Base-by-base conservation (phyloP, 1,284 basidiomycete genomes). In the Apiotrichum gracile region DNA sequence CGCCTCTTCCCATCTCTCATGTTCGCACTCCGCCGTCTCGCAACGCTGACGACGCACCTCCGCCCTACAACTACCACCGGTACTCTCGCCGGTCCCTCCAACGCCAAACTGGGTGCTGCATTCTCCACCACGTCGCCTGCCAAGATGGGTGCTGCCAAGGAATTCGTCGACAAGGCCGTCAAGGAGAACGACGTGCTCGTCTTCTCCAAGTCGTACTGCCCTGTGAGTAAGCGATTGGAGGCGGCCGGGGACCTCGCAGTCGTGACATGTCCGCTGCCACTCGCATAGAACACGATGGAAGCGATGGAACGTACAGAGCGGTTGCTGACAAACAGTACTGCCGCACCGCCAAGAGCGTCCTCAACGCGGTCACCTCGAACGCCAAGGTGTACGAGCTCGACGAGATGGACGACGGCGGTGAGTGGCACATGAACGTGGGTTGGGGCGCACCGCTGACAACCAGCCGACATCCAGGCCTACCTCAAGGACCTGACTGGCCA, bases 201-300 rank as follows among this genome's bases (percentile, higher is more conserved):
- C 31, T 74, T 72, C 58, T 65, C 65, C 58, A 76, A 76, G 64
- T 60, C 64, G 29, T 75, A 70, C 62, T 76, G 74, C 60, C 71
- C 72, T 46, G 74, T 76, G 55, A 63, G 74, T 69, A 21, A 22
- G 7, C 8, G 3, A 19, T 10, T 10, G n/a, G 27, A 31, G 9
- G 40, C n/a, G 19, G 12, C 10, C 13, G 26, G 12, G 22, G 27
- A n/a, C 24, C n/a, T n/a, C n/a, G n/a, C n/a, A n/a, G n/a, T n/a
- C n/a, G n/a, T n/a, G n/a, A n/a, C n/a, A n/a, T n/a, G n/a, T n/a
- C n/a, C n/a, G n/a, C n/a, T n/a, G n/a, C n/a, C n/a, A n/a, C n/a
- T n/a, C n/a, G n/a, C n/a, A n/a, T n/a, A n/a, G n/a, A n/a, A n/a
- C 19, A 39, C 24, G 22, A 41, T 14, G 39, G 39, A 13, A 13